These are phyloP conservation scores for Diplodia corticola DNA, from an alignment of 2,329 filamentous ascomycete species.

Conservation along the genomic window DNA sequence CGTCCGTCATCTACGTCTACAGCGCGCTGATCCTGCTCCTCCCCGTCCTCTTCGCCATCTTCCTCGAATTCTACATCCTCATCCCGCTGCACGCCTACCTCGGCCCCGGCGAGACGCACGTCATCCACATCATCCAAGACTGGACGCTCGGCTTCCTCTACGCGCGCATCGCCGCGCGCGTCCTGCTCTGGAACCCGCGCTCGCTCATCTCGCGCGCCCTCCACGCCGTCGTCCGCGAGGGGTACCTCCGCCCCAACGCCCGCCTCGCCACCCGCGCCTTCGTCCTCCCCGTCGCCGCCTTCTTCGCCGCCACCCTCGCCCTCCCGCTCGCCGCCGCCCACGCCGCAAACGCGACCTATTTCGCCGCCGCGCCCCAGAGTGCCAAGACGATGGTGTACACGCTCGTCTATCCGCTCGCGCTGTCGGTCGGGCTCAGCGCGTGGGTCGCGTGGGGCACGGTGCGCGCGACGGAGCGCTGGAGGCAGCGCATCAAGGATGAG, in stretches of 20 bases:
- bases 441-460: conserved; percentile 53
- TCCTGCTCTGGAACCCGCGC: conserved; percentile 67
- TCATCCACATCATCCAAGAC: conserved; percentile 83
- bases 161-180: conserved; percentile 72
- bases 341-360: conserved; percentile 47
- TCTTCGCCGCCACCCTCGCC: conserved; percentile 64
- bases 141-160: conserved; percentile 94
- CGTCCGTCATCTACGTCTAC: conserved; percentile 73
- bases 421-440: conserved; percentile 48
- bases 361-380: conserved; percentile 46
- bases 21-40: conserved; percentile 73
- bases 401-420: conserved; percentile 71
- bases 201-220: conserved; percentile 74
- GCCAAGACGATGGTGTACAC: conserved; percentile 50
- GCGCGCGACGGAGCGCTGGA: conserved; percentile 71
- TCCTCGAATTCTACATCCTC: conserved; percentile 86
- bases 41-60: conserved; percentile 73
- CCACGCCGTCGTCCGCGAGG: conserved; percentile 65
- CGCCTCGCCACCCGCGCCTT: conserved; percentile 80
- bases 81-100: conserved; percentile 80
- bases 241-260: conserved; percentile 78
- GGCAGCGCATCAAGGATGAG: conserved; percentile 82
- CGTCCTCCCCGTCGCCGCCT: conserved; percentile 69
- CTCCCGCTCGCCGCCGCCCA: conserved; percentile 64
- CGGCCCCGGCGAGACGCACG: conserved; percentile 57